phyloP scores from a whole-genome alignment of 2,329 filamentous ascomycete species.

The Sporothrix pseudoabietina region DNA sequence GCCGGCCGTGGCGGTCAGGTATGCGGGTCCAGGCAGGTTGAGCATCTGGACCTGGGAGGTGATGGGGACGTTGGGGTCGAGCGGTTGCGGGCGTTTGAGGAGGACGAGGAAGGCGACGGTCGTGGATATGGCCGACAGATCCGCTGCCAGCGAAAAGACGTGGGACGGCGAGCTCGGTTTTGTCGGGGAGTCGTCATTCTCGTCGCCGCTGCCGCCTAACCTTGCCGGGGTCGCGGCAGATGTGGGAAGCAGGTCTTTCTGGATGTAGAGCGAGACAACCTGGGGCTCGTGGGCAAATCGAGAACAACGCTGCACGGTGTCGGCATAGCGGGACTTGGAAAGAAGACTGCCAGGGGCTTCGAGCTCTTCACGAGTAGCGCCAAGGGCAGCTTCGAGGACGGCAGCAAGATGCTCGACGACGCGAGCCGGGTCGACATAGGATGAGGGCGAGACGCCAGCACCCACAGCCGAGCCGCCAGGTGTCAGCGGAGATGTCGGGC shows the following conservation, averaged over 20 bases:
- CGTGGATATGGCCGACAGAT: constrained; percentile 77
- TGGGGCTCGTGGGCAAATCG: constrained; percentile 89
- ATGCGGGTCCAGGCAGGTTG: constrained; percentile 82
- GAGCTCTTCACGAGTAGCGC: constrained; percentile 75
- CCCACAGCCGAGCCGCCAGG: neutral
- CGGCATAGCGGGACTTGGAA: constrained; percentile 68
- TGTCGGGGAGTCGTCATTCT: constrained; percentile 34
- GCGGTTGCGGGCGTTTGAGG: constrained; percentile 83
- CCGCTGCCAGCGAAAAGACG: constrained; percentile 76
- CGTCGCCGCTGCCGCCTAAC: constrained; percentile 54
- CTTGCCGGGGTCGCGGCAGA: neutral
- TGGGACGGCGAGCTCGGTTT: constrained; percentile 47
- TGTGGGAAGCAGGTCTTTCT: constrained; percentile 63
- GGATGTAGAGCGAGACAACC: constrained; percentile 82
- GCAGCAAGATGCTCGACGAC: constrained; percentile 72
- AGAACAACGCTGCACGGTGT: constrained; percentile 83
- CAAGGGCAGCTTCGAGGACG: constrained; percentile 72
- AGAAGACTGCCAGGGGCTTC: constrained; percentile 80
- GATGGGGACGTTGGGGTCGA: constrained; percentile 81
- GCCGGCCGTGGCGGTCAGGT: constrained; percentile 65
- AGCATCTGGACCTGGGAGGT: constrained; percentile 88
- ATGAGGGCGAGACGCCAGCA: constrained; percentile 47
- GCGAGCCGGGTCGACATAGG: constrained; percentile 65
- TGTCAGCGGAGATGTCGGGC: constrained; percentile 15
- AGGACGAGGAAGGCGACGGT: constrained; percentile 85